These are phyloP conservation scores for Aspergillus hancockii DNA, from an alignment of 495 filamentous ascomycete species.

Conservation along the genomic window DNA sequence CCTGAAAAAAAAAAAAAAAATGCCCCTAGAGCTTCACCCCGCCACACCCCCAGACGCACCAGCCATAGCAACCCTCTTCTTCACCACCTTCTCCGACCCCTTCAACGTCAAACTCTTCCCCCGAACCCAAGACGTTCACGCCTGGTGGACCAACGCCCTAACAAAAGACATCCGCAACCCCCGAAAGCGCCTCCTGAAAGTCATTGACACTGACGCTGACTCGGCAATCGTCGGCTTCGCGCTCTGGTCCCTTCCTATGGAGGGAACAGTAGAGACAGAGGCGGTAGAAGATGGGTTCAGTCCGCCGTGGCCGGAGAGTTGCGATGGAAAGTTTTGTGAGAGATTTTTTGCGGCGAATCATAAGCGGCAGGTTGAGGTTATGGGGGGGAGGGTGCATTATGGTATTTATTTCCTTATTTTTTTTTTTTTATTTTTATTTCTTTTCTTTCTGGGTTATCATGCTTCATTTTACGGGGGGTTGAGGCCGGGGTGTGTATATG, in stretches of 20 bases:
- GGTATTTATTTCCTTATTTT: conserved; percentile 22
- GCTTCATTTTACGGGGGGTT: not conserved
- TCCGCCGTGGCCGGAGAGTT: conserved; percentile 17
- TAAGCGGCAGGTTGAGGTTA: conserved; percentile 17
- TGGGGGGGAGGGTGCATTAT: conserved; percentile 29
- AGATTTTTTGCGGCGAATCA: conserved; percentile 29
- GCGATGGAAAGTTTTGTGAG: conserved; percentile 24
- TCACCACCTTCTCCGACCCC: conserved; percentile 23
- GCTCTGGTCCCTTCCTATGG: not conserved
- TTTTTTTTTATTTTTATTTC: not conserved
- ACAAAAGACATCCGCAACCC: not conserved
- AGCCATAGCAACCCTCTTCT: conserved; percentile 22
- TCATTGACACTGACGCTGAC: not conserved
- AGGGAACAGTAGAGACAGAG: not conserved
- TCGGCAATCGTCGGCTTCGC: not conserved
- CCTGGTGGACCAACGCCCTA: conserved; percentile 19
- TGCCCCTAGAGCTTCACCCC: conserved; percentile 17
- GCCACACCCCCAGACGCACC: conserved; percentile 20
- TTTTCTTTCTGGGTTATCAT: not conserved
- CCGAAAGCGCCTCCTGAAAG: not conserved
- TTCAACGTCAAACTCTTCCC: conserved; percentile 31
- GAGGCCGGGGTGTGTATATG: not conserved
- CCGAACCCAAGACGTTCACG: conserved; percentile 22
- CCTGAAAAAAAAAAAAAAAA: conserved; percentile 10
- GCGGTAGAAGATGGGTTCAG: not conserved